Percentiles rank a stretch among this genome's conserved stretches.
Evolutionary conservation across 2,329 filamentous ascomycete species (phyloP).

Genomic region (Ceratocystis colombiana): DNA sequence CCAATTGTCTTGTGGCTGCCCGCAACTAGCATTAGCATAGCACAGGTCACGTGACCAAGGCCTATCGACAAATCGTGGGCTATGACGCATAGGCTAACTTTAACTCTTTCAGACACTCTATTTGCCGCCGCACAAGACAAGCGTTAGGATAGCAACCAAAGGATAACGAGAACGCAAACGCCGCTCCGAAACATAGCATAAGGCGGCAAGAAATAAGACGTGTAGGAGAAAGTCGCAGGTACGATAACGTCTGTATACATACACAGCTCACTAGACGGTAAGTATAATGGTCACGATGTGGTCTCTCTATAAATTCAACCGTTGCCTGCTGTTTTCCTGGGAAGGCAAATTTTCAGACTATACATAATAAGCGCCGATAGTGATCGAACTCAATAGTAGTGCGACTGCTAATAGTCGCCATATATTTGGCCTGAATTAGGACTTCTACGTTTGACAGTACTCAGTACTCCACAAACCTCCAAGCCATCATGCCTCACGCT

Average conservation of each 20-base stretch:
- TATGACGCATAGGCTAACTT: slow-evolving; percentile 19
- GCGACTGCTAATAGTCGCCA: slow-evolving; percentile 10
- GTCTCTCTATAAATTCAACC: too few species aligned
- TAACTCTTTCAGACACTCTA: not conserved
- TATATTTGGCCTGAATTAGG: slow-evolving; percentile 5
- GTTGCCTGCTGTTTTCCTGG: too few species aligned
- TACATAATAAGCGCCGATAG: slow-evolving; percentile 17
- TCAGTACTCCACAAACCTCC: not conserved
- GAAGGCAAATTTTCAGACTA: too few species aligned
- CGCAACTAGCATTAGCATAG: not conserved
- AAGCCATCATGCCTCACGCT: slow-evolving; percentile 59
- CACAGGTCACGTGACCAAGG: not conserved
- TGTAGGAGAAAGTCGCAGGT: not conserved
- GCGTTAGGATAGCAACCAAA: not conserved
- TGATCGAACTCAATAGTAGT: not conserved
- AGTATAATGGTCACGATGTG: not conserved
- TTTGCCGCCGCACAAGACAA: not conserved
- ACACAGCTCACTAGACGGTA: not conserved
- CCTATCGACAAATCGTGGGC: slow-evolving; percentile 9
- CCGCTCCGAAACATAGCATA: not conserved
- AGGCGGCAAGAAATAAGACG: not conserved
- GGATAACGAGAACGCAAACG: not conserved
- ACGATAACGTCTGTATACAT: not conserved
- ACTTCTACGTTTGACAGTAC: not conserved
- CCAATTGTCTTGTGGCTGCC: not conserved